A percentile compares a stretch with the other conserved stretches of the same genome.
Evolutionary conservation across 352 stramenopile genomes (phyloP).

Genomic region (Globisporangium perplexum): DNA sequence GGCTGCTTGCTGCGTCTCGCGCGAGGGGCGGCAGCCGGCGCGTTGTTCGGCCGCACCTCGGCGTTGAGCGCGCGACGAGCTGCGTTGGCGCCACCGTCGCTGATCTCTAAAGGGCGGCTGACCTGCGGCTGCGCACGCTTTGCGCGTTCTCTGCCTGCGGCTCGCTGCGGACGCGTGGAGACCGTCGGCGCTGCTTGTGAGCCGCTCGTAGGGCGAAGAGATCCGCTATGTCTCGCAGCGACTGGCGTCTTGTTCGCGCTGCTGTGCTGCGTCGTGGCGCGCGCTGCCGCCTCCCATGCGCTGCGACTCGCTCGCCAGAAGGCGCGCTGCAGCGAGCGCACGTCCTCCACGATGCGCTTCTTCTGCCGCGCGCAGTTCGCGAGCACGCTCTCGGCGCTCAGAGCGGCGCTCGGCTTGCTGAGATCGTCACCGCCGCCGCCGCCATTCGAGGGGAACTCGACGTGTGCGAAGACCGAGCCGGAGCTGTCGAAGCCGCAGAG

Average conservation of each 20-base stretch:
- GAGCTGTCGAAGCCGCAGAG: neutral
- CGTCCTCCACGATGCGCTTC: conserved; percentile 20
- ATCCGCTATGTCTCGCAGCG: neutral
- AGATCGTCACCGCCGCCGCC: neutral
- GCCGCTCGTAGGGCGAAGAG: neutral
- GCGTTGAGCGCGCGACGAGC: neutral
- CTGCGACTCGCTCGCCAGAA: conserved; percentile 26
- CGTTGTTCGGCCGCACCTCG: neutral
- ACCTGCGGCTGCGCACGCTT: neutral
- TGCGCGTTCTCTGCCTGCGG: neutral
- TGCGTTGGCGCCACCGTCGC: neutral
- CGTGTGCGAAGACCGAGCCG: neutral
- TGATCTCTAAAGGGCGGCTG: neutral
- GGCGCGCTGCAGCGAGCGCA: conserved; percentile 22
- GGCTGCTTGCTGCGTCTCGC: neutral
- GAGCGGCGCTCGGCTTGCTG: neutral
- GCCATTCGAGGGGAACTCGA: neutral
- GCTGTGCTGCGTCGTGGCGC: neutral
- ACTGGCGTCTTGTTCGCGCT: neutral
- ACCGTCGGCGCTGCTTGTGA: neutral
- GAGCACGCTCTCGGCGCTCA: conserved; percentile 20
- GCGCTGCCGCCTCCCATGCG: conserved; percentile 17
- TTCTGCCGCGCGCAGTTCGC: conserved; percentile 29
- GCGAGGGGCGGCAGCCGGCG: neutral
- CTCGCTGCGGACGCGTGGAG: neutral